These are phyloP conservation scores for Yamagishiella unicocca DNA, from an alignment of 139 green algal genomes.

Conservation along the genomic window DNA sequence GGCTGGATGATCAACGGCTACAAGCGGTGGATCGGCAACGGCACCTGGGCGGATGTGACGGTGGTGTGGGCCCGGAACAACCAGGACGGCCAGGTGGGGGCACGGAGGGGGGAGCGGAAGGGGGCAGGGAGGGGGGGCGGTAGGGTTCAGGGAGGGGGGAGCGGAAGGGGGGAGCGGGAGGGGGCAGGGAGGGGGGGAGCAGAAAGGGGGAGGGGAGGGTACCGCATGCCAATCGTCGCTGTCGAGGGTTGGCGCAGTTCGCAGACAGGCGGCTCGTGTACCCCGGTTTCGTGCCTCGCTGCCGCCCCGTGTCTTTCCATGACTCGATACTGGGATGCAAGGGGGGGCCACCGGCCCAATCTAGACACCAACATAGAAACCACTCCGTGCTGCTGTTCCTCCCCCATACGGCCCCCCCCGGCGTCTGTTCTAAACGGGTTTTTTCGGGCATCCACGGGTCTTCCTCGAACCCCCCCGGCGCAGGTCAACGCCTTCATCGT, in stretches of 20 bases:
- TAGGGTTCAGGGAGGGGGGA: neutral
- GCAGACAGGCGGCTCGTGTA: no score
- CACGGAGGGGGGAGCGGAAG: neutral
- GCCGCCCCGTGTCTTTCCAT: no score
- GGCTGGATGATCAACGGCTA: constrained; percentile 91
- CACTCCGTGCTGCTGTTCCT: no score
- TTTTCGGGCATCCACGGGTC: no score
- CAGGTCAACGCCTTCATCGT: constrained; percentile 95
- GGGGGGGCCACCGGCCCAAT: no score
- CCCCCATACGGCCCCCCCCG: no score
- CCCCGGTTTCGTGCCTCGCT: no score
- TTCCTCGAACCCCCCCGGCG: no score
- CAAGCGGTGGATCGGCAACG: constrained; percentile 98
- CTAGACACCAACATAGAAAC: no score
- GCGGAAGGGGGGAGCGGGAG: neutral
- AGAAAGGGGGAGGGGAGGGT: neutral
- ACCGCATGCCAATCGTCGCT: neutral
- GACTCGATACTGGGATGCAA: no score
- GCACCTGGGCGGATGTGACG: constrained; percentile 89
- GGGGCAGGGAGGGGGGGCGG: neutral
- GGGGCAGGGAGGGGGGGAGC: neutral
- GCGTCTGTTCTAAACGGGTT: no score
- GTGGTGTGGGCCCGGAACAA: constrained; percentile 89
- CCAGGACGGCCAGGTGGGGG: constrained; percentile 66
- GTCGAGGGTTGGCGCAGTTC: no score